Conservation (phyloP, 139 green algal species). For the Edaphochlamys debaryana region DNA sequence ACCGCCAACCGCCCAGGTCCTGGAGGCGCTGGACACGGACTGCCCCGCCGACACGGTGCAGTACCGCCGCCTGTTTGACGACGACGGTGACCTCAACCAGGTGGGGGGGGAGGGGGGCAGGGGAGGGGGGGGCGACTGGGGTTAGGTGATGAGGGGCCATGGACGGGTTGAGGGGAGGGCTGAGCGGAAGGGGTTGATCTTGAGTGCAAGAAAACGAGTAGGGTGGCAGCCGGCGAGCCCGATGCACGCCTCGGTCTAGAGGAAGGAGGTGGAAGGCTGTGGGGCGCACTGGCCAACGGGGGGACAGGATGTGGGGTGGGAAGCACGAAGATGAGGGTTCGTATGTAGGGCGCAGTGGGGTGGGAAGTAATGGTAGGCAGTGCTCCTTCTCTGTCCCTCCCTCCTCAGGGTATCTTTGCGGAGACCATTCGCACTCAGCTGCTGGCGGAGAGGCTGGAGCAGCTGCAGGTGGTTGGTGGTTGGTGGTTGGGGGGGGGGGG, state of each 20-base stretch:
- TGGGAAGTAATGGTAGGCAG: no score
- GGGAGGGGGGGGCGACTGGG: background rate
- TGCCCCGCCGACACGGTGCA: conserved; percentile 40
- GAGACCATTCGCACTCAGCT: conserved; percentile 47
- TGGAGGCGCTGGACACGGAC: conserved; percentile 56
- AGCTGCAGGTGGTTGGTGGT: conserved; percentile 5
- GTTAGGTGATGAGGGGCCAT: background rate
- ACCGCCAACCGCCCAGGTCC: conserved; percentile 6
- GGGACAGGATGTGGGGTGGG: no score
- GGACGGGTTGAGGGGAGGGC: no score
- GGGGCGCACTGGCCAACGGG: no score
- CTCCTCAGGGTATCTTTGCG: conserved; percentile 33
- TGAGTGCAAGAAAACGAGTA: no score
- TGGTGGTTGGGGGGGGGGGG: background rate
- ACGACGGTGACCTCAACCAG: conserved; percentile 55
- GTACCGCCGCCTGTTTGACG: conserved; percentile 47
- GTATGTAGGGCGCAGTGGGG: no score
- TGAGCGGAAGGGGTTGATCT: no score
- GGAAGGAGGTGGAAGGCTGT: no score
- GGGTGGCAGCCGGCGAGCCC: no score
- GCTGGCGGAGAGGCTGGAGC: conserved; percentile 47
- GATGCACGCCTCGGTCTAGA: no score
- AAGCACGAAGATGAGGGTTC: no score
- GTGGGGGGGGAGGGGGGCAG: background rate
- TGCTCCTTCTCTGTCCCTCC: background rate